Evolutionary conservation across 2,329 filamentous ascomycete genomes (phyloP), one percentile per base, ranked within the genome.

Genomic region (Cordyceps tenuipes): DNA sequence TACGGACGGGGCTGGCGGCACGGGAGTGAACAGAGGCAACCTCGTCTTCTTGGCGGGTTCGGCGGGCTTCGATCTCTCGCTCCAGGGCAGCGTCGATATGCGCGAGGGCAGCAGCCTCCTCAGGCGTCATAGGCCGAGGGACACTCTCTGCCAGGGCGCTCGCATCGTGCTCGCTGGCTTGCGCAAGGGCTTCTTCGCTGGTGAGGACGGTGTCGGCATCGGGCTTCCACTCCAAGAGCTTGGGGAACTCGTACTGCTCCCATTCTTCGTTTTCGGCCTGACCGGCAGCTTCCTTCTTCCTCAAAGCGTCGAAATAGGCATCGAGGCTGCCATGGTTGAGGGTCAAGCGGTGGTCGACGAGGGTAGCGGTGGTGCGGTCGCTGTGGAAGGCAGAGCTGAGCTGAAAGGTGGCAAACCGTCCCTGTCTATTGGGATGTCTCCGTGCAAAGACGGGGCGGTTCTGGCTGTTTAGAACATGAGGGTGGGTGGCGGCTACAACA

Each of bases 401-500:
- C 63, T 89, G 82, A 64, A 82, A 75, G 50, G 79, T 77, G 47
- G 77, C 74, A 54, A 84, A 78, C 57, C 79, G 82, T 63, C 78
- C 77, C 65, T 82, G 76, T 64, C 79, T 78, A 66, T 77, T 79
- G 69, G 75, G 80, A 67, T 79, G 81, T 69, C 80, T 81, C 67
- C 82, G 81, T 63, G 78, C 81, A 69, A 85, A 87, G 68, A 82
- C 82, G 64, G 82, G 82, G 67, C 83, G 81, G 73, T 83, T 85
- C 73, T 85, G 91, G 72, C 78, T 86, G 82, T 86, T 91, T 83
- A 81, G 84, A 82, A 79, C 88, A 87, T 82, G 80, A 60, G 83
- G 83, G 64, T 96, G 91, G 65, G 91, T 91, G 69, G 91, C 93
- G 71, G 94, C 94, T 77, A 99, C 91, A 77, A 97, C 88, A 64